Base-by-base conservation (phyloP, 169 alveolate genomes). In the Plasmodium billcollinsi region DNA sequence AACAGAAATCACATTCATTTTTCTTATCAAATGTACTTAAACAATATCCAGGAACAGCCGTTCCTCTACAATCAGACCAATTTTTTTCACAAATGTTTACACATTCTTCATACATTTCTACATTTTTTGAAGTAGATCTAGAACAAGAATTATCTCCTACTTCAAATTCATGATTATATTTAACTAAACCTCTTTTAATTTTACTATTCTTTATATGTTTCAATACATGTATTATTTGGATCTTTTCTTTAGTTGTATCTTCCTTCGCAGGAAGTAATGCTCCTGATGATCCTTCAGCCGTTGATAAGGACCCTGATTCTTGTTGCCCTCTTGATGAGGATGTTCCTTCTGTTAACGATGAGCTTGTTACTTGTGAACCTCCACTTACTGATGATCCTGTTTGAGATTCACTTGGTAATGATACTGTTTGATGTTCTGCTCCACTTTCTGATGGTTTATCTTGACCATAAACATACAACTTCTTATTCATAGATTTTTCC, bases 21-120 rank as follows among this genome's bases (percentile, higher is more conserved):
- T 52, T 52, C 2, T 20, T 21, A 18, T 33, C 15, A 39, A 39
- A 15, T 6, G 29, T 29, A 47, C 73, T n/a, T 11, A 74, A 63
- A 11, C 88, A 74, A 59, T 74, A 74, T 26, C 88, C 88, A 18
- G 88, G 88, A 11, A 73, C 59, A 66, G 33, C 18, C 7, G 59
- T 59, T 12, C 52, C 15, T 49, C 20, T 74, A 33, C 88, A 74
- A 0, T 18, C 33, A 14, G 59, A 11, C 88, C 88, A 74, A n/a
- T 74, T 61, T n/a, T 43, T 61, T 54, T 74, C 74, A 59, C 88
- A 74, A 49, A 74, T 59, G 9, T 39, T 24, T 14, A 43, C 62
- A 65, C 88, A 74, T 21, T 74, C 88, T 5, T 74, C 73, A 12
- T 12, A 0, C 2, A 5, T 74, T 11, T 74, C 59, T 12, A 52